Evolutionary conservation across 768 basidiomycete genomes (phyloP).

Genomic region (Clitopilus hobsonii): DNA sequence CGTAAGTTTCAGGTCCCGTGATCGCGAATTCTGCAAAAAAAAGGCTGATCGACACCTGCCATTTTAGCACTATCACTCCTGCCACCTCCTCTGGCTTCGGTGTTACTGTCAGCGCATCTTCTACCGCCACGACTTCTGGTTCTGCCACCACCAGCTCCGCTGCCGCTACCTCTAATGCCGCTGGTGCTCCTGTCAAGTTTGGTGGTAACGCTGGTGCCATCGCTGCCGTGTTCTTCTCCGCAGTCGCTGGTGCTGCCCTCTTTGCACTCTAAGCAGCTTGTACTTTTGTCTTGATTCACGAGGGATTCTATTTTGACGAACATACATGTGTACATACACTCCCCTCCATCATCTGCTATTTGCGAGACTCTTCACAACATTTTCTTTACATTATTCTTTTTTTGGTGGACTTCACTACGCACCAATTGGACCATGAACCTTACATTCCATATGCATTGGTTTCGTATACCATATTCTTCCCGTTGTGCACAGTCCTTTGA

Average conservation of each 20-base stretch:
- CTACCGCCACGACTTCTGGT: slow-evolving; percentile 5
- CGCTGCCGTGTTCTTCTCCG: slow-evolving; percentile 36
- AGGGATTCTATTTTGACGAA: neutral
- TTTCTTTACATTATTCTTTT: neutral
- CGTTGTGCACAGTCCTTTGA: slow-evolving; percentile 1
- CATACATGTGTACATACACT: neutral
- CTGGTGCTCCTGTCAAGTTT: slow-evolving; percentile 27
- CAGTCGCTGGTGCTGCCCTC: slow-evolving; percentile 42
- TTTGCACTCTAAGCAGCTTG: slow-evolving; percentile 33
- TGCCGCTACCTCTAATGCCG: slow-evolving; percentile 20
- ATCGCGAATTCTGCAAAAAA: neutral
- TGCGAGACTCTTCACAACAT: neutral
- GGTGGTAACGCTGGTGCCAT: slow-evolving; percentile 25
- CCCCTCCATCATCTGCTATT: neutral
- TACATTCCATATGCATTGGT: neutral
- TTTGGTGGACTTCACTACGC: neutral
- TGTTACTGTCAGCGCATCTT: slow-evolving; percentile 7
- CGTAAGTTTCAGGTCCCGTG: slow-evolving; percentile 7
- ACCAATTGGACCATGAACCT: neutral
- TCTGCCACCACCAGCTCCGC: slow-evolving; percentile 10
- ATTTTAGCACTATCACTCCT: neutral
- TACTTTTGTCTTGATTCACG: neutral
- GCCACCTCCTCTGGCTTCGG: slow-evolving; percentile 12
- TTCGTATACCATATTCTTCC: neutral
- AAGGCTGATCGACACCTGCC: neutral